Evolutionary conservation across 306 rosid species (phyloP), one percentile per base, ranked within the genome.

Genomic region (Gillenia trifoliata): DNA sequence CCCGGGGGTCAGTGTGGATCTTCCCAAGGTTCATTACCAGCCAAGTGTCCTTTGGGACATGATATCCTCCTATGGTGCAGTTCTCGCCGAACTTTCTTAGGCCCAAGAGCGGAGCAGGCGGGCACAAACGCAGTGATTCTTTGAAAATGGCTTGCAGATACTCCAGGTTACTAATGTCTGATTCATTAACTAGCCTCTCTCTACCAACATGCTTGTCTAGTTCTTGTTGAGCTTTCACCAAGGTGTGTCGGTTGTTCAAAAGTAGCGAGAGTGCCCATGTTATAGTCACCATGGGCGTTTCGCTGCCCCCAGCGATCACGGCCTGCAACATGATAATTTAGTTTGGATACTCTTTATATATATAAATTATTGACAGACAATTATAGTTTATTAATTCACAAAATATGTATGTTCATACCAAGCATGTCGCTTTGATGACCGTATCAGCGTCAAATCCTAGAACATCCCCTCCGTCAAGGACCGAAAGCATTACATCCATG

Each of bases 161-260:
- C 6, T 15, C 80, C 9, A 91, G 66, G 8, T 87, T 84, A 50
- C 6, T 69, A 0, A 84, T 77, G 47, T 89, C 97, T 15, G 78
- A 68, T 76, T 86, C 92, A 2, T 75, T 71, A 31, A 87, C 85
- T 5, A 78, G 4, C 43, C 93, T 81, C 33, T 70, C 84, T 12
- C 59, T 89, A 4, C 93, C 90, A 16, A 91, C 92, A 5, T 79
- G 78, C n/a, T 29, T 16, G 66, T 89, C 91, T 20, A 89, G 49
- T 56, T 89, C 94, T 6, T 83, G 83, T 22, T 83, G 72, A 29
- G 71, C 81, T 50, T 82, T 83, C 36, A 59, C 67, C 57, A 85
- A 26, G 4, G 59, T 82, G 5, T 75, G 38, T 1, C 41, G 77
- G 61, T 86, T 80, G 75, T 80, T 84, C 47, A 88, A 66, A 29